Base-by-base conservation (phyloP, 2,329 filamentous ascomycete species). In the Colletotrichum salicis region DNA sequence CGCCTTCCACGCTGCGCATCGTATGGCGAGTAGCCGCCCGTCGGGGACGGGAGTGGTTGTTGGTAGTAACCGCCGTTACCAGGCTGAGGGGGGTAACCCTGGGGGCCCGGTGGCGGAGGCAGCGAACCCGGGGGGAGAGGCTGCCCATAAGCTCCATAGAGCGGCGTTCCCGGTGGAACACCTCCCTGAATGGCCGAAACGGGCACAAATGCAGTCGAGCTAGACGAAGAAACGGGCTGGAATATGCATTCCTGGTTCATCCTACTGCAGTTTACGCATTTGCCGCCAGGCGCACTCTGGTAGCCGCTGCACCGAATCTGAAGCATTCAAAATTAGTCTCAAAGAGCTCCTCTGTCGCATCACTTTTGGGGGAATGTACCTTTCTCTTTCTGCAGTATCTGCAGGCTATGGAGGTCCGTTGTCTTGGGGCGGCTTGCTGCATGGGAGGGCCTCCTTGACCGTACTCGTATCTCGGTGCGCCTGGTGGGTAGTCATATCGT, bases 171-270 rank as follows among this genome's bases (percentile, higher is more conserved):
- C 1, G 87, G 87, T 1, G 88, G 86, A 1, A 90, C 85, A 15
- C 86, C 87, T n/a, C 87, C 87, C n/a, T 86, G 85, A 6, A 90
- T 81, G 19, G 88, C 88, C 2, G 87, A 88, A 5, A 90, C 86
- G 1, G 88, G 88, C 15, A 90, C 87, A 73, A 90, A 90, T 1
- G 88, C 88, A 1, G 88, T 88, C 5, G 86, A 87, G 51, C 86
- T 85, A 12, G 87, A 86, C 0, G 86, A 87, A 4, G 86, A 89
- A 1, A 90, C 88, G 0, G 88, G 88, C 76, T 90, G 88, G 71
- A 90, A 90, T 15, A 90, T 84, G 71, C 88, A 90, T 72, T 90
- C 88, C 75, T 90, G 89, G 60, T 88, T 88, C 81, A 90, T 89
- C 73, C 89, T 88, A 51, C 88, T 87, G 75, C 88, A 90, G 75